A percentile compares a stretch with the other conserved stretches of the same genome.
phyloP scores from a whole-genome alignment of 148 eudicot species.

The Oxyria digyna region DNA sequence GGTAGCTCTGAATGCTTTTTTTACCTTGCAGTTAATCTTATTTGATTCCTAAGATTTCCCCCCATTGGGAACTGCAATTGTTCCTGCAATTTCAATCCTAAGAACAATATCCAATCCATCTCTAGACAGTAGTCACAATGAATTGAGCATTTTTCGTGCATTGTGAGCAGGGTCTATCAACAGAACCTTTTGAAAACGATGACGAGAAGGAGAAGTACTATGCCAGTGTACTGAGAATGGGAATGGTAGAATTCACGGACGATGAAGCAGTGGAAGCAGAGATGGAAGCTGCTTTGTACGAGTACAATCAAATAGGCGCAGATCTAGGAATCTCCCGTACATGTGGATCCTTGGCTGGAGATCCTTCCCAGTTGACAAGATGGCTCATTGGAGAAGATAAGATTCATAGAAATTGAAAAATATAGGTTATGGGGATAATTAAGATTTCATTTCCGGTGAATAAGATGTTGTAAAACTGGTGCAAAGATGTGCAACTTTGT shows the following conservation, averaged over 20 bases:
- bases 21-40: not conserved
- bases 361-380: conserved; percentile 61
- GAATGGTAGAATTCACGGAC: conserved; percentile 35
- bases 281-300: conserved; percentile 64
- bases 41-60: not conserved
- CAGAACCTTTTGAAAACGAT: conserved; percentile 70
- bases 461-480: not conserved
- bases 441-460: not conserved
- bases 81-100: not conserved
- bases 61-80: not conserved
- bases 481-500: not conserved
- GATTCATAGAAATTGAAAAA: conserved; percentile 21
- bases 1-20: conserved; percentile 28
- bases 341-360: conserved; percentile 41
- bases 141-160: not conserved
- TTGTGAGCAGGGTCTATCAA: conserved; percentile 52
- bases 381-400: conserved; percentile 77
- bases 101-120: not conserved
- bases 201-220: conserved; percentile 62
- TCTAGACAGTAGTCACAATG: not conserved
- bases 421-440: not conserved
- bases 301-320: conserved; percentile 36
- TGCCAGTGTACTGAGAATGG: conserved; percentile 35
- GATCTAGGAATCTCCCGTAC: conserved; percentile 68
- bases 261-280: conserved; percentile 59